A percentile compares a stretch with the other conserved stretches of the same genome.
Conservation (phyloP, 2,329 filamentous ascomycete genomes). For the Talaromyces sp. region DNA sequence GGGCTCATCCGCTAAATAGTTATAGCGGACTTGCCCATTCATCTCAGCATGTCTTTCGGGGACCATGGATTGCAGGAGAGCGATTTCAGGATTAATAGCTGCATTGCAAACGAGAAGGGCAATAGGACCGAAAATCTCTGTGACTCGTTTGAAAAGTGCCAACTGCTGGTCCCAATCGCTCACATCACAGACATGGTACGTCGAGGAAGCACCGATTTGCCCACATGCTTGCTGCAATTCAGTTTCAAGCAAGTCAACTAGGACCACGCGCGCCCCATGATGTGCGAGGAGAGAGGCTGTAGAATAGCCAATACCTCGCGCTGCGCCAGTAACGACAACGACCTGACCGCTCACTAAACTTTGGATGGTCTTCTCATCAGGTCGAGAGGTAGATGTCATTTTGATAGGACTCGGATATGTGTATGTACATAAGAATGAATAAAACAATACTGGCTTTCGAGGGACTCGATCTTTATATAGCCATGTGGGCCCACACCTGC, state of each 20-base stretch:
- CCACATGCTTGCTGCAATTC: conserved; percentile 15
- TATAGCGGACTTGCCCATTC: conserved; percentile 15
- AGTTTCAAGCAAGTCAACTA: conserved; percentile 21
- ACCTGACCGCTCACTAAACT: conserved; percentile 6
- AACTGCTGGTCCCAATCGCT: conserved; percentile 23
- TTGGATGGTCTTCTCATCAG: not conserved
- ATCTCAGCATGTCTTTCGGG: conserved; percentile 8
- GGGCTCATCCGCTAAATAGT: conserved; percentile 18
- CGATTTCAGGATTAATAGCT: conserved; percentile 21
- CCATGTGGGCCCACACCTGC: not conserved
- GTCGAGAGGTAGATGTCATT: conserved; percentile 13
- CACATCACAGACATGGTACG: conserved; percentile 21
- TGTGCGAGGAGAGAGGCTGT: conserved; percentile 19
- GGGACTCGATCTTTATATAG: not conserved
- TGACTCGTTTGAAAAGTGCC: conserved; percentile 15
- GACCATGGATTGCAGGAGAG: conserved; percentile 12
- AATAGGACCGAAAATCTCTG: conserved; percentile 12
- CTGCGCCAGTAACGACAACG: conserved; percentile 25
- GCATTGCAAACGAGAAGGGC: conserved; percentile 21
- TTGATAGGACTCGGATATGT: not conserved
- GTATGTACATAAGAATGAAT: not conserved
- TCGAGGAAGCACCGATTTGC: conserved; percentile 10
- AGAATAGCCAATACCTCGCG: conserved; percentile 24
- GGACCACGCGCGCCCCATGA: conserved; percentile 22
- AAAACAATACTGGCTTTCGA: no score